Evolutionary conservation across 331 rosid species (phyloP).

Genomic region (Cydonia oblonga): DNA sequence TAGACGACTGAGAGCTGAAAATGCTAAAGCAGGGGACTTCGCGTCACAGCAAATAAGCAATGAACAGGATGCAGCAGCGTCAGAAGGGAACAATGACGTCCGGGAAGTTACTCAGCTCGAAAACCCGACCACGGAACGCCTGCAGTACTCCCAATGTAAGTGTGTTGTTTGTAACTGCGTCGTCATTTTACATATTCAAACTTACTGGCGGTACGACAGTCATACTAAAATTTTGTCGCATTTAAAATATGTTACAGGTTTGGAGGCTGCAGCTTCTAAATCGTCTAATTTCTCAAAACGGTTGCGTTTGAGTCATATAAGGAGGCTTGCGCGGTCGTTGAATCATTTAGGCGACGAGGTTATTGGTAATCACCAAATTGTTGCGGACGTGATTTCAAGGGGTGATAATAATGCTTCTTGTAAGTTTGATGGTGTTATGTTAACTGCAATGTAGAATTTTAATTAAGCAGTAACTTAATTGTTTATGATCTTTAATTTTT

Average conservation of each 20-base stretch:
- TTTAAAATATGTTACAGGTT: constrained; percentile 2
- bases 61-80: background rate
- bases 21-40: background rate
- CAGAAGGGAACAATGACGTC: background rate
- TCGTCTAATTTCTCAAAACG: background rate
- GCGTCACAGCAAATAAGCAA: constrained; percentile 5
- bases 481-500: background rate
- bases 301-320: constrained; percentile 31
- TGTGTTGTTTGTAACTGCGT: background rate
- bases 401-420: constrained; percentile 5
- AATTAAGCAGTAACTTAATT: background rate
- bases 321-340: constrained; percentile 29
- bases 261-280: constrained; percentile 11
- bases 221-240: too few relatives aligned
- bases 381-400: background rate
- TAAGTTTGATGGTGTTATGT: constrained; percentile 5
- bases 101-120: constrained; percentile 6
- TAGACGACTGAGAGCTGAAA: constrained; percentile 36
- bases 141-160: constrained; percentile 11
- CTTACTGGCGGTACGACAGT: too few relatives aligned
- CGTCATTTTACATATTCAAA: background rate
- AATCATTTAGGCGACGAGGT: constrained; percentile 6
- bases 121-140: background rate
- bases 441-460: too few relatives aligned
- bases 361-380: background rate